phyloP scores from a whole-genome alignment of 1,284 basidiomycete species.

The Marasmius fiardii region DNA sequence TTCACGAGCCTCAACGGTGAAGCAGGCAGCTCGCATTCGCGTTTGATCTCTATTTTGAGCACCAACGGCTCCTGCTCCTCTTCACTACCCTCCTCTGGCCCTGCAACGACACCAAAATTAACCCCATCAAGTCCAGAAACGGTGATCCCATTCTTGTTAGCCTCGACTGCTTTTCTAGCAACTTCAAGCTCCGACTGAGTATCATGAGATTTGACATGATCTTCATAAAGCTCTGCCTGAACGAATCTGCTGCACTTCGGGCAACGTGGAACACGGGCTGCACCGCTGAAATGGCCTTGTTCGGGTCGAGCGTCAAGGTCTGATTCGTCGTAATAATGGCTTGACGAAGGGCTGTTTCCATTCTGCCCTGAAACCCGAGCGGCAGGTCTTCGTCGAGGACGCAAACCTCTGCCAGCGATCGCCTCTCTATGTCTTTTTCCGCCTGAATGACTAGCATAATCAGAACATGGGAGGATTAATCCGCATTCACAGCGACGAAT shows the following conservation, averaged over 20 bases:
- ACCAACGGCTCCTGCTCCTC: conserved; percentile 7
- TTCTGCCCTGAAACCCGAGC: background rate
- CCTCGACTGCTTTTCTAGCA: conserved; percentile 21
- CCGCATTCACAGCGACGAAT: conserved; percentile 14
- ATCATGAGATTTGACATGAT: conserved; percentile 13
- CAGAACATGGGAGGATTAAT: conserved; percentile 8
- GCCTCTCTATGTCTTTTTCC: conserved; percentile 15
- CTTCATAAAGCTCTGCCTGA: conserved; percentile 4
- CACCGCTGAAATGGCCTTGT: background rate
- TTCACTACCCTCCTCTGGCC: background rate
- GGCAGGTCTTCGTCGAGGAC: background rate
- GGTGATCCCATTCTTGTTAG: conserved; percentile 22
- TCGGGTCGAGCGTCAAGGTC: background rate
- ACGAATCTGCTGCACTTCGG: conserved; percentile 12
- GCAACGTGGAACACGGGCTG: conserved; percentile 6
- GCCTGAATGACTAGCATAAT: conserved; percentile 9
- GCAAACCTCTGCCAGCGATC: conserved; percentile 3
- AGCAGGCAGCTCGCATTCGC: conserved; percentile 7
- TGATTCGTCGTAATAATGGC: conserved; percentile 1
- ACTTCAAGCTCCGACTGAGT: conserved; percentile 9
- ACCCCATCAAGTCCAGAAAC: conserved; percentile 15
- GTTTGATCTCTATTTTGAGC: conserved; percentile 3
- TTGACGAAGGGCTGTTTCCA: background rate
- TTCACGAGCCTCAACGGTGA: conserved; percentile 7
- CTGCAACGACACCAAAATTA: conserved; percentile 17